phyloP scores from a whole-genome alignment of 345 rosid genomes.

The Ceriops tagal region DNA sequence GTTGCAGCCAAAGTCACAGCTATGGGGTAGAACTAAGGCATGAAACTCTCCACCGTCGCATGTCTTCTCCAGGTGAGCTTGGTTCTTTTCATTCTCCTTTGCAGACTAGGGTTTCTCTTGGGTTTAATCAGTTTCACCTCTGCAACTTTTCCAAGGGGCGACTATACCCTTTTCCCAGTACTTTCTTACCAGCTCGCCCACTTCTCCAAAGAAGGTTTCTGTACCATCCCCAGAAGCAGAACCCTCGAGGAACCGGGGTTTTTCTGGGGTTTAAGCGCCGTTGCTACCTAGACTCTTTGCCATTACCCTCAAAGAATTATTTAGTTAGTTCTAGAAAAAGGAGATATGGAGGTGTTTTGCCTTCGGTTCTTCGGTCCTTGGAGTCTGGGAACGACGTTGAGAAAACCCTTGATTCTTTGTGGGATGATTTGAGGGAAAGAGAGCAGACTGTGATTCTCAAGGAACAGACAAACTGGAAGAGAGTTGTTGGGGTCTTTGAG shows the following conservation, averaged over 20 bases:
- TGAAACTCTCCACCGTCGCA: constrained; percentile 23
- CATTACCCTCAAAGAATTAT: constrained; percentile 35
- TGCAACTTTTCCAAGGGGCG: not conserved
- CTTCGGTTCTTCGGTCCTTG: constrained; percentile 60
- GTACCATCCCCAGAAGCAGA: constrained; percentile 17
- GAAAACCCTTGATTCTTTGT: constrained; percentile 44
- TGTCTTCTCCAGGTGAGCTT: constrained; percentile 39
- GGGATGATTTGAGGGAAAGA: constrained; percentile 59
- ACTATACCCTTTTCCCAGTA: not conserved
- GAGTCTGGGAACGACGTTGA: constrained; percentile 53
- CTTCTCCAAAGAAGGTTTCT: constrained; percentile 5
- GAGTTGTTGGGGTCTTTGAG: constrained; percentile 57
- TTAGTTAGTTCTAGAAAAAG: constrained; percentile 37
- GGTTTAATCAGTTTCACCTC: constrained; percentile 24
- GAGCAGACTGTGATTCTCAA: constrained; percentile 81
- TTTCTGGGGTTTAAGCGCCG: constrained; percentile 47
- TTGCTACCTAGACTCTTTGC: constrained; percentile 39
- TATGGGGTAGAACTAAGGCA: constrained; percentile 32
- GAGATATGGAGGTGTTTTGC: constrained; percentile 50
- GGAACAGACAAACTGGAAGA: constrained; percentile 58
- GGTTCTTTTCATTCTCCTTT: constrained; percentile 26
- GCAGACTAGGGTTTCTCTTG: constrained; percentile 25
- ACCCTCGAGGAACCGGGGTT: constrained; percentile 25
- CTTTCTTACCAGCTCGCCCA: not conserved
- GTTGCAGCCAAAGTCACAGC: constrained; percentile 20